Percentiles rank a stretch among this genome's conserved stretches.
Conservation (phyloP, 441 rosid genomes). For the Flueggea neowawraea region DNA sequence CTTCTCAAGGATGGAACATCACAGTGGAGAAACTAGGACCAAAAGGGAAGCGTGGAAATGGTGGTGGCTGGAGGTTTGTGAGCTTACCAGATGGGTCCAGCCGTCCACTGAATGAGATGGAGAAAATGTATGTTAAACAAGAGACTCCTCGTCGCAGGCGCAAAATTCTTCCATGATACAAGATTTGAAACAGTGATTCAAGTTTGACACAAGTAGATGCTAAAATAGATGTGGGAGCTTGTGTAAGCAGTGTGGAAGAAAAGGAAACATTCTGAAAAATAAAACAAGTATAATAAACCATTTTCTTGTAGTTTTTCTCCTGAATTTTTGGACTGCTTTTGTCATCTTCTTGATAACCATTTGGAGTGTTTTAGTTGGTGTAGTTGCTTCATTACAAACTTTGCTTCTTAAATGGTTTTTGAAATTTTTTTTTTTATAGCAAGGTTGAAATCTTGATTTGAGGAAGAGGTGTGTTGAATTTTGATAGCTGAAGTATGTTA, state of each 20-base stretch:
- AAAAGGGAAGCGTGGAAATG: constrained; percentile 71
- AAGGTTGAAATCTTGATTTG: no score
- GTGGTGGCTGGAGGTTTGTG: constrained; percentile 91
- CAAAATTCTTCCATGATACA: constrained; percentile 63
- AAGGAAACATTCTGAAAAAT: background rate
- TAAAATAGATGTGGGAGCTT: background rate
- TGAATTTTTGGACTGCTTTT: background rate
- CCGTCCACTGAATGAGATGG: constrained; percentile 64
- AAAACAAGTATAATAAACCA: background rate
- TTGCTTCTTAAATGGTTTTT: no score
- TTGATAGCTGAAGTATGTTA: no score
- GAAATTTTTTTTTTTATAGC: no score
- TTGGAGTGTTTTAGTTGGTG: no score
- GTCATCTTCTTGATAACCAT: no score
- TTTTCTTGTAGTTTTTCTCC: constrained; percentile 3
- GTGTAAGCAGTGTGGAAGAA: background rate
- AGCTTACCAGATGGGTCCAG: constrained; percentile 91
- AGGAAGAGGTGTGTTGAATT: no score
- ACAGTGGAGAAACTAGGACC: constrained; percentile 83
- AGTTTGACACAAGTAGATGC: background rate
- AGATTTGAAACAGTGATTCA: background rate
- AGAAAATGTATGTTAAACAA: constrained; percentile 77
- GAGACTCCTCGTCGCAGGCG: constrained; percentile 80
- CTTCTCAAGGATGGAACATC: constrained; percentile 73
- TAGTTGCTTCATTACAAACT: no score